Evolutionary conservation across 148 eudicot genomes (phyloP), one percentile per base, ranked within the genome.

Genomic region (Chenopodium quinoa): DNA sequence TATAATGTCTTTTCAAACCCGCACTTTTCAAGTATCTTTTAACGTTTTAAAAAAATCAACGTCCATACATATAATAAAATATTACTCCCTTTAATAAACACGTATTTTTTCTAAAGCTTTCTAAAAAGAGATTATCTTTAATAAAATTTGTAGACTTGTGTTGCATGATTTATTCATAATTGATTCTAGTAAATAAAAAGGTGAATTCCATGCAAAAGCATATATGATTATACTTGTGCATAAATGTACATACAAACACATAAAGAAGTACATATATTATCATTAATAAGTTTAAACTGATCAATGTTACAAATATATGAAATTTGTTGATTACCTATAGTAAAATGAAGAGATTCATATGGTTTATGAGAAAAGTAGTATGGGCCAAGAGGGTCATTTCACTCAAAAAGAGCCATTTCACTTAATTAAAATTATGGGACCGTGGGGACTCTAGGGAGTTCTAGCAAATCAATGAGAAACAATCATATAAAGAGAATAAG

Each of bases 381-480:
- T 17, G 62, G 62, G 22, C 62, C 62, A 56, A 13, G 22, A 17
- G 60, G 62, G 22, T 56, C 71, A 67, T 7, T 67, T 67, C 71
- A 67, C 71, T 67, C 19, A 23, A 67, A 27, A 67, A 29, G 19
- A 29, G 37, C 37, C 2, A 5, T 10, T 27, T n/a, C 7, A 46
- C 60, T 25, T 32, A 29, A 17, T 74, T 50, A 25, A 27, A 40
- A 11, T 22, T 48, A 4, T 74, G 76, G 56, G 4, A 17, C 62
- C 62, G 17, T 54, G 60, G 20, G 56, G 60, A 16, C 23, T 23
- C 6, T 47, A 9, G 13, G 23, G 1, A 37, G 22, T n/a, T 22
- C 56, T 77, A 7, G 11, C 13, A 65, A 77, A 48, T 77, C 72
- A 77, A 77, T 76, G 29, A 48, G 34, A 76, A 20, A 46, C 5